Conservation (phyloP, 2,329 filamentous ascomycete genomes). For the Penicillium sp. region DNA sequence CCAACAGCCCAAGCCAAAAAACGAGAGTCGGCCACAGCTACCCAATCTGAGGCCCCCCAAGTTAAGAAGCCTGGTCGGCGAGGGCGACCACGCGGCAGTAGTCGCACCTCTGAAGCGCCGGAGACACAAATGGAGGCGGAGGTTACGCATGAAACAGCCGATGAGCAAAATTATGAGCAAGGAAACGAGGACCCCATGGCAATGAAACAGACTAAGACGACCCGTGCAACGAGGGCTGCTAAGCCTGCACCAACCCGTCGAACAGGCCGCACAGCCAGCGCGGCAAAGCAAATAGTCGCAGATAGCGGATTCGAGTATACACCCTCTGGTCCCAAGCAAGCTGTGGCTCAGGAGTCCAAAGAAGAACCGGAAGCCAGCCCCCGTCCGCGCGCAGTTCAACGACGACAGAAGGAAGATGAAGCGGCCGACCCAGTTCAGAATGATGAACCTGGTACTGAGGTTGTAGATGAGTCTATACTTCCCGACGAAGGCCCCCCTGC, state of each 20-base stretch:
- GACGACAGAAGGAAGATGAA: constrained; percentile 18
- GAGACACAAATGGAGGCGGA: constrained; percentile 37
- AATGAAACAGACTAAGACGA: constrained; percentile 25
- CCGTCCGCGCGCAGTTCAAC: constrained; percentile 18
- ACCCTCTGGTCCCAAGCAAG: constrained; percentile 29
- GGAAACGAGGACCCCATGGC: constrained; percentile 18
- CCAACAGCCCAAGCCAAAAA: constrained; percentile 32
- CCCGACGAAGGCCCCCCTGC: constrained; percentile 25
- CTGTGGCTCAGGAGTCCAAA: constrained; percentile 18
- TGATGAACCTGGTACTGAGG: constrained; percentile 31
- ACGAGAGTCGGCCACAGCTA: constrained; percentile 19
- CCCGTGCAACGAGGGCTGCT: constrained; percentile 19
- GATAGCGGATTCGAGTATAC: constrained; percentile 46
- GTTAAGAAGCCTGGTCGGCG: constrained; percentile 24
- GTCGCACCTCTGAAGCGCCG: constrained; percentile 25
- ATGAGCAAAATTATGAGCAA: constrained; percentile 26
- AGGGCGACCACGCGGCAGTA: constrained; percentile 34
- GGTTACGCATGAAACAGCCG: constrained; percentile 41
- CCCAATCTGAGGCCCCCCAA: constrained; percentile 20
- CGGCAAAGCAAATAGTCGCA: constrained; percentile 29
- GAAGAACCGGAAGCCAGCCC: constrained; percentile 19
- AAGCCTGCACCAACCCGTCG: constrained; percentile 24
- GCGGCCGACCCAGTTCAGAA: constrained; percentile 23
- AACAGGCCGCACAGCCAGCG: constrained; percentile 24
- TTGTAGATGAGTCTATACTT: constrained; percentile 33